Percentiles rank a stretch among this genome's conserved stretches.
Conservation (phyloP, 371 early-diverging fungal species). For the Lichtheimia hyalospora region DNA sequence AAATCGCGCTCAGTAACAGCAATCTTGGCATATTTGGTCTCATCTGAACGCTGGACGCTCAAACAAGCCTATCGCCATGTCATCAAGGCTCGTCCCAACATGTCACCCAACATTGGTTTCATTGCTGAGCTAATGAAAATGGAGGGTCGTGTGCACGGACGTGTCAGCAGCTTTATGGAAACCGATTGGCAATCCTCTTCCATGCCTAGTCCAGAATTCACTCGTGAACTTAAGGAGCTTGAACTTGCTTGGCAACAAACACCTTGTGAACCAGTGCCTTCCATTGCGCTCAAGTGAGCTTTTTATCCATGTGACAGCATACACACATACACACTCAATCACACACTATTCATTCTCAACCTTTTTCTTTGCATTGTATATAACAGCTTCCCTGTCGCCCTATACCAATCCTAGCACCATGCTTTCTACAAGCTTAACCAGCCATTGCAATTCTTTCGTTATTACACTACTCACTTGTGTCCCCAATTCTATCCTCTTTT, state of each 20-base stretch:
- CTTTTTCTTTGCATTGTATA: neutral
- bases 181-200: conserved; percentile 41
- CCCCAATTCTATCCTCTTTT: neutral
- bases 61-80: conserved; percentile 77
- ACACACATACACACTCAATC: neutral
- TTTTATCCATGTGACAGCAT: neutral
- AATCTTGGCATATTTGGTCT: conserved; percentile 75
- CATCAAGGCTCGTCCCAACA: conserved; percentile 65
- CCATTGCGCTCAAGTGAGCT: conserved; percentile 7
- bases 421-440: neutral
- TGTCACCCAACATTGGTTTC: conserved; percentile 87
- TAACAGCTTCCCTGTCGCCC: neutral
- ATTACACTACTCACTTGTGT: neutral
- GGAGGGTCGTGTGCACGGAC: conserved; percentile 66
- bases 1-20: conserved; percentile 81
- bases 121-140: conserved; percentile 74
- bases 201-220: conserved; percentile 25
- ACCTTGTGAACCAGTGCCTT: conserved; percentile 11
- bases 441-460: neutral
- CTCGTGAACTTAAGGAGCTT: conserved; percentile 21
- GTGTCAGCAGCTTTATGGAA: conserved; percentile 44
- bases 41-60: conserved; percentile 66
- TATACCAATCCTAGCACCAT: neutral
- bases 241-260: conserved; percentile 33
- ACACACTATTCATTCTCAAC: neutral